Base-by-base conservation (phyloP, 495 filamentous ascomycete species). In the Daldinia vernicosa region DNA sequence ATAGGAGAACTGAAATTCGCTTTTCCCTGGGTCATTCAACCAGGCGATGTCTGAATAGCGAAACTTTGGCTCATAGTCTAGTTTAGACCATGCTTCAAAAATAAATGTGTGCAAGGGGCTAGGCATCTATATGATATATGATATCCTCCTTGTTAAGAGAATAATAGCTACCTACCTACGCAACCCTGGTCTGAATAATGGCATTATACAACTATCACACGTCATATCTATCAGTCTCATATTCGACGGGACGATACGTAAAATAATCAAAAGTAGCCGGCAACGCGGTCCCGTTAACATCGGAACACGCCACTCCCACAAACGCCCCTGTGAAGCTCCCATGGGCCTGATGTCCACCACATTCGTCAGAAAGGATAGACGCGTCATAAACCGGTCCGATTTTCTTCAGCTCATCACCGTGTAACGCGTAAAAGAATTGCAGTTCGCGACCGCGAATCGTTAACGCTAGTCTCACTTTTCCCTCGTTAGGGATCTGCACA, bases 241-340 rank as follows among this genome's bases (percentile, higher is more conserved):
- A 74, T 19, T 80, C 63, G 32, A 79, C 81, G 6, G 85, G 86
- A n/a, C 76, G 75, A 69, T 88, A 87, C 11, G 77, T 52, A 32
- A 87, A 82, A 54, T 83, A 82, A 67, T 86, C 84, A 70, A 87
- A 88, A 50, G 58, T 78, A 2, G 86, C 85, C 60, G 72, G 66
- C 61, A 77, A 57, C 28, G 71, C 84, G 32, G 77, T 80, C 9
- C 86, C 85, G 67, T 87, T 86, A 35, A 85, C n/a, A 70, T 87
- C 86, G 11, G 82, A 85, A 24, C 81, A 83, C 12, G 85, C 85
- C 52, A 88, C 70, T 0, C 85, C 85, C 7, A 87, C 83, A 72
- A 88, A 87, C 17, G 85, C 84, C 0, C 85, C 85, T 24, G 85
- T 88, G 62, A 88, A 88, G 66, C 85, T 88, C 6, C 85, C 85